phyloP scores from a whole-genome alignment of 176 grass and related monocot species.

The Carex cristatella region DNA sequence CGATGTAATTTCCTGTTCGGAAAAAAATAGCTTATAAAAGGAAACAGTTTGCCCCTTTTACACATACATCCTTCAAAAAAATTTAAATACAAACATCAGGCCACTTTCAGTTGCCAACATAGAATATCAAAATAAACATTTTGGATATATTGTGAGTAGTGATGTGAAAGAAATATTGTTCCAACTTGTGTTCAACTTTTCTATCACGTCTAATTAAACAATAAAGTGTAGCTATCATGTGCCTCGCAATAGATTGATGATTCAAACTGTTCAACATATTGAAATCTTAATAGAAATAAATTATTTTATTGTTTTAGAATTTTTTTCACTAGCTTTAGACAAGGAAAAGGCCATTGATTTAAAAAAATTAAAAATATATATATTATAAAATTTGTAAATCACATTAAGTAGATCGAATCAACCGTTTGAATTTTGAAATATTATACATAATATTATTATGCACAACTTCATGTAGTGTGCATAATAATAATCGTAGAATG shows the following conservation, averaged over 20 bases:
- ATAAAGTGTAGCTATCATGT: no score
- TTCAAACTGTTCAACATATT: not conserved
- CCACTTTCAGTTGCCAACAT: not conserved
- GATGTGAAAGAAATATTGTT: not conserved
- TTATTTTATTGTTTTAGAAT: not conserved
- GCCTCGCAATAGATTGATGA: no score
- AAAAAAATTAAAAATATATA: not conserved
- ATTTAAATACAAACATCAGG: not conserved
- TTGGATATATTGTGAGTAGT: not conserved
- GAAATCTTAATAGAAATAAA: not conserved
- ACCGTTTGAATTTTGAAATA: not conserved
- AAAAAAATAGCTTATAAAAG: not conserved
- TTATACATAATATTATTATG: not conserved
- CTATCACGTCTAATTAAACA: no score
- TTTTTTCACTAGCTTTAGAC: not conserved
- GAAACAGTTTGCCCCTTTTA: slow-evolving; percentile 1
- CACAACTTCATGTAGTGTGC: not conserved
- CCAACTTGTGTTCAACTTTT: not conserved
- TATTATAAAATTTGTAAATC: not conserved
- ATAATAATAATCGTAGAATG: not conserved
- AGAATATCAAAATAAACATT: not conserved
- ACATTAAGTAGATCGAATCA: not conserved
- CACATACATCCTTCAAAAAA: not conserved
- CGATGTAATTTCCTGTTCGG: slow-evolving; percentile 25
- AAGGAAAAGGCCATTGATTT: not conserved